phyloP scores from a whole-genome alignment of 306 rosid species.

The Rubus parviflorus region DNA sequence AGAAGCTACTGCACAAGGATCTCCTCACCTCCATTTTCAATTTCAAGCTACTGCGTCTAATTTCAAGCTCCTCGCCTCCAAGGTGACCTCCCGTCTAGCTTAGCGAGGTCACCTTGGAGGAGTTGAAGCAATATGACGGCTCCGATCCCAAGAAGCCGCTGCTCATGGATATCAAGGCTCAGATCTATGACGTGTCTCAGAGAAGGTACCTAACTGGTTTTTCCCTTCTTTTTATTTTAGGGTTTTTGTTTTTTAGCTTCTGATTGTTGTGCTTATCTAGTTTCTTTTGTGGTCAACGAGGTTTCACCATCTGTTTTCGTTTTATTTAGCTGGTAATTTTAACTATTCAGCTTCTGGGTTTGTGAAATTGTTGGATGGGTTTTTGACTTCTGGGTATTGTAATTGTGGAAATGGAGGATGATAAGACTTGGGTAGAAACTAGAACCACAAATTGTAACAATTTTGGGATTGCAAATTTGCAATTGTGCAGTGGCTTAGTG shows the following conservation, averaged over 20 bases:
- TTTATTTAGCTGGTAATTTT: neutral
- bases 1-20: too few species aligned
- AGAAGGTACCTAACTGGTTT: conserved; percentile 55
- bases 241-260: conserved; percentile 25
- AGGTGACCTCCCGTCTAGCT: conserved; percentile 95
- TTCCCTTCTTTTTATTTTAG: neutral
- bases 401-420: neutral
- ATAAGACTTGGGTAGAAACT: neutral
- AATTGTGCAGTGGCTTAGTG: conserved; percentile 2
- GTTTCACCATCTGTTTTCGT: neutral
- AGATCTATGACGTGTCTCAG: conserved; percentile 96
- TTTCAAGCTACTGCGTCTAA: too few species aligned
- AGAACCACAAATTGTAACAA: neutral
- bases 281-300: conserved; percentile 8
- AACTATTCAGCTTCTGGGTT: neutral
- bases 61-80: too few species aligned
- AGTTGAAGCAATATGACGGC: conserved; percentile 71
- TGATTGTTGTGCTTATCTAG: neutral
- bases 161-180: conserved; percentile 95
- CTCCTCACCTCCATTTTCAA: too few species aligned
- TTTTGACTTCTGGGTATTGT: neutral
- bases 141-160: conserved; percentile 67
- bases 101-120: conserved; percentile 79
- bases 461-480: neutral
- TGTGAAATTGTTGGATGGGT: neutral